Base-by-base conservation (phyloP, 83 land plant species). In the Picea abies region DNA sequence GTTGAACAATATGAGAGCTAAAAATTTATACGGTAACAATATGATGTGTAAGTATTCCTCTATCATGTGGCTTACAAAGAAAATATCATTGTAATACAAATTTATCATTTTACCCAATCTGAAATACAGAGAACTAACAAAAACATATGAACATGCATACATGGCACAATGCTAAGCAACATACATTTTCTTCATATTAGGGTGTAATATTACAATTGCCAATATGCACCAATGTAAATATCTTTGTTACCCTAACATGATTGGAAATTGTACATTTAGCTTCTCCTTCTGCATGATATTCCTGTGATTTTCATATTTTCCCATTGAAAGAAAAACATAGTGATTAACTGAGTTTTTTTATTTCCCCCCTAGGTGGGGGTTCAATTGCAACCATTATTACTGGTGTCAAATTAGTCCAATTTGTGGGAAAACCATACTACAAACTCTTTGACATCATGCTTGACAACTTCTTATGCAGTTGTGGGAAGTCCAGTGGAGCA, bases 381-480 rank as follows among this genome's bases (percentile, higher is more conserved):
- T 75, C 70, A 49, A 64, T 19, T 66, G 60, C 83, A 56, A 39
- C 25, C 64, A 84, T 86, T 66, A 61, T 84, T 85, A 22, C 67
- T 56, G n/a, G 5, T 85, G 49, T 63, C 77, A 60, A 75, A 80
- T 16, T 86, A 83, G 26, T 84, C 84, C 35, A 92, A 90, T 76
- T 84, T 91, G 16, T 88, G 90, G 93, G 91, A 88, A 65, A 91
- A 87, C 12, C 78, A 85, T 39, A 89, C 87, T 80, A 86, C 85
- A 44, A 78, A 84, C 64, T 81, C 89, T 56, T 63, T 85, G 26
- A 7, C 87, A 63, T 80, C 78, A 66, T 83, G 84, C 76, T 80
- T 84, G 2, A 9, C 76, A 12, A 68, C 86, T 49, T 76, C 63
- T 84, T 16, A 76, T 29, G 85, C 79, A 80, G 78, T 71, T 32